These are phyloP conservation scores for Paxillus involutus DNA, from an alignment of 768 basidiomycete species.

Conservation along the genomic window DNA sequence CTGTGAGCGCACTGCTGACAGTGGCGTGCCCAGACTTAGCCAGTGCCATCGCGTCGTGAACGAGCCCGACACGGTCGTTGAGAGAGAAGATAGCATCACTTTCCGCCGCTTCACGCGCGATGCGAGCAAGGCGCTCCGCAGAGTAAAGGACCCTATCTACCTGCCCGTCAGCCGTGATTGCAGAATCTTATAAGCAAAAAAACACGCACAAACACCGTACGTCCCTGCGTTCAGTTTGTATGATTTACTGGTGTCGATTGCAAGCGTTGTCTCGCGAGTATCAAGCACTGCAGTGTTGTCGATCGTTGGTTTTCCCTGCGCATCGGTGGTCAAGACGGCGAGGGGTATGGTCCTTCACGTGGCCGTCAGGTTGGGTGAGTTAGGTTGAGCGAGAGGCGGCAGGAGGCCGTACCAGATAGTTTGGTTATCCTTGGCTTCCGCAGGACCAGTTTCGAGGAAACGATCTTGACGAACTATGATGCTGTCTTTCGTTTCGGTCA, in stretches of 20 bases:
- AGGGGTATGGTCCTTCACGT: slow-evolving; percentile 75
- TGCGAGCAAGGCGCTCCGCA: slow-evolving; percentile 71
- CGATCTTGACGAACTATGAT: slow-evolving; percentile 87
- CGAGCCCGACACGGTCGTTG: slow-evolving; percentile 87
- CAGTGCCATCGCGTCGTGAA: slow-evolving; percentile 79
- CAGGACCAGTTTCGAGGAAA: slow-evolving; percentile 84
- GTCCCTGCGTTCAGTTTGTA: slow-evolving; percentile 94
- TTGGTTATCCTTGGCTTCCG: slow-evolving; percentile 79
- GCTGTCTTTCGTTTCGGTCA: slow-evolving; percentile 71
- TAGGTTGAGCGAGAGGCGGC: not conserved
- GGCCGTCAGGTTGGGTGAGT: not conserved
- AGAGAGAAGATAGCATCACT: slow-evolving; percentile 64
- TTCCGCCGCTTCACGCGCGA: slow-evolving; percentile 79
- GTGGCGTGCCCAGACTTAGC: slow-evolving; percentile 78
- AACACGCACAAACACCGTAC: slow-evolving; percentile 77
- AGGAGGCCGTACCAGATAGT: slow-evolving; percentile 67
- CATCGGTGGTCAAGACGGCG: slow-evolving; percentile 61
- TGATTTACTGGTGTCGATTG: slow-evolving; percentile 69
- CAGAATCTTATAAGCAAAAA: not conserved
- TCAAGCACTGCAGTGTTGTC: slow-evolving; percentile 66
- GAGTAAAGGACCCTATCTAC: slow-evolving; percentile 86
- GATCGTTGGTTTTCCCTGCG: slow-evolving; percentile 53
- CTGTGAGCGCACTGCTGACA: slow-evolving; percentile 72
- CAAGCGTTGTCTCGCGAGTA: slow-evolving; percentile 64
- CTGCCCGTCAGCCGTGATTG: not conserved